Base-by-base conservation (phyloP, 164 flowering plant species). In the Magnolia officinalis region DNA sequence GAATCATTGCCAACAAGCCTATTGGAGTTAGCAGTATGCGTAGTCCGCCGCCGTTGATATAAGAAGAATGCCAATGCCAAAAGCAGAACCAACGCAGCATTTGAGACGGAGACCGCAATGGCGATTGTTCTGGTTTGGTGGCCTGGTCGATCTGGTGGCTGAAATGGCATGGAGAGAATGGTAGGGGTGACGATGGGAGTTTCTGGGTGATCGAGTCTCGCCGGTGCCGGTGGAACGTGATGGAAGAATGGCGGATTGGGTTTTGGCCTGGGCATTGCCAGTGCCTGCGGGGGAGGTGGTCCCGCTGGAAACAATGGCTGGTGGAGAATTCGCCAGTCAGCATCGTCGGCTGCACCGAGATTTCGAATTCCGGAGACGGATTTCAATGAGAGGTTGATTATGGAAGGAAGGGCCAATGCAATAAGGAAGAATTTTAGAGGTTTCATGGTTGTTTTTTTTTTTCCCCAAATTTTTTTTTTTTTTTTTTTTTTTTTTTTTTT, bases 201-300 rank as follows among this genome's bases (percentile, higher is more conserved):
- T 87, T 71, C 13, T 80, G 86, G 61, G 67, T 86, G 91, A 81
- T 84, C 86, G 51, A 88, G 79, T 16, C 72, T 70, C 0, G 78
- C 24, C 1, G 74, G 23, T 1, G 82, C 86, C 4, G 79, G 67
- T 2, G 97, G 97, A 18, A 77, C 77, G 71, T 90, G 94, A 0
- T 91, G 93, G 82, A 89, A 90, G 80, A 94, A 92, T 0, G 98
- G 97, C 78, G 86, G 81, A 76, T 87, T 87, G 1, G 87, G 76
- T 11, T 72, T 69, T 68, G 71, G 50, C 29, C 18, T 84, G 1
- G 90, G 85, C 14, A 85, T 76, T 0, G 88, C 71, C 2, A 74
- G 70, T 24, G 79, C 81, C 9, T 92, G 91, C 26, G 98, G 90
- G 4, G 95, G 90, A 0, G 89, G 64, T 1, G 90, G 80, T 50